Base-by-base conservation (phyloP, 1,139 yeast species). In the Suhomyces anneliseae region DNA sequence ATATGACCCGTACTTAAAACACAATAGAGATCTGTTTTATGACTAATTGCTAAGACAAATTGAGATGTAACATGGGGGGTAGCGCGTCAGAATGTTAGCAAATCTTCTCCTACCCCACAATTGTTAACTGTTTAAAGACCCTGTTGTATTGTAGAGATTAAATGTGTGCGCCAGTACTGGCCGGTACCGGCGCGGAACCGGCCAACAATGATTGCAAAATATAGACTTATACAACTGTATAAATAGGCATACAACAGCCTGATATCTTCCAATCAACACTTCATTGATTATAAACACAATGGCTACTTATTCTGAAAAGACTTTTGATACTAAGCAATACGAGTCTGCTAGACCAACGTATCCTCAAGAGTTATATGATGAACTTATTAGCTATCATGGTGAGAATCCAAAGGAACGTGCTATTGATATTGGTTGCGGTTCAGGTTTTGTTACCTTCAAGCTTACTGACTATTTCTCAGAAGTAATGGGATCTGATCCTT, bases 381-480 rank as follows among this genome's bases (percentile, higher is more conserved):
- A 67, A 7, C 55, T 73, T 19, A 48, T 71, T 27, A 50, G 55
- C 4, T 70, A 65, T 48, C 78, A 72, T 52, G 58, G 60, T n/a
- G 46, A 56, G 0, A 51, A 52, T 4, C 52, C 55, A 1, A 40
- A 38, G 10, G 53, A 65, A 1, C 49, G 69, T 33, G 54, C 50
- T 8, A 62, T 88, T 7, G 97, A 90, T 64, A 69, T 87, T 14
- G 97, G 96, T 0, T 83, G 90, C 60, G 97, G 97, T 1, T 85
- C 96, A 0, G 96, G 96, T 0, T 83, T 83, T 53, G 93, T 87
- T 1, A 78, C 95, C 0, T 70, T 77, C 51, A 80, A 82, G 40
- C 61, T 87, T 48, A 60, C 75, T 1, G 54, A 72, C 1, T 66
- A 74, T 49, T 78, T 78, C 46, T 60, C 69, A 10, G 59, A 65